Percentiles rank a stretch among this genome's conserved stretches.
phyloP scores from a whole-genome alignment of 441 rosid species.

The Flueggea neowawraea region DNA sequence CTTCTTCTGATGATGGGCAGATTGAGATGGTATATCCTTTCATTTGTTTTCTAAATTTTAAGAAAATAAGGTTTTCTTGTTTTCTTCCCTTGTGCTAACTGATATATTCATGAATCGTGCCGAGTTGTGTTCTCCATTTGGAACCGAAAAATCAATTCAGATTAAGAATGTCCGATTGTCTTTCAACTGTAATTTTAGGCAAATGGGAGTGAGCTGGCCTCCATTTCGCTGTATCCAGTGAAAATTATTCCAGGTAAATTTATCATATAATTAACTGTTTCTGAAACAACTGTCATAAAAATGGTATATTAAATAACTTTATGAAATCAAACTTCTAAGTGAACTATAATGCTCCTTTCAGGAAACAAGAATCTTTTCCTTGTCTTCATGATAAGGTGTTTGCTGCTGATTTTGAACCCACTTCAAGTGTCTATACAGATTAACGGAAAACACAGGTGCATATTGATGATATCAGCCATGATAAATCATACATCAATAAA shows the following conservation, averaged over 20 bases:
- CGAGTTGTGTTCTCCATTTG: too few species aligned
- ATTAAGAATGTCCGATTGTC: slow-evolving; percentile 1
- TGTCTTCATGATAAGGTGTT: slow-evolving; percentile 67
- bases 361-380: slow-evolving; percentile 53
- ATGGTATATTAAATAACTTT: too few species aligned
- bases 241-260: slow-evolving; percentile 42
- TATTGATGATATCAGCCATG: background rate
- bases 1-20: slow-evolving; percentile 39
- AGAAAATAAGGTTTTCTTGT: background rate
- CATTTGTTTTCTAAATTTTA: slow-evolving; percentile 1
- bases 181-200: slow-evolving; percentile 29
- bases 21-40: slow-evolving; percentile 40
- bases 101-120: too few species aligned
- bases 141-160: too few species aligned
- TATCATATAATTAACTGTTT: slow-evolving; percentile 11
- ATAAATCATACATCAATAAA: background rate
- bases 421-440: slow-evolving; percentile 39
- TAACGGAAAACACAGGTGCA: slow-evolving; percentile 61
- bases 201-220: slow-evolving; percentile 62
- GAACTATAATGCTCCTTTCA: slow-evolving; percentile 21
- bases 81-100: too few species aligned
- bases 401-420: slow-evolving; percentile 68
- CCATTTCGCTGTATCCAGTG: slow-evolving; percentile 41
- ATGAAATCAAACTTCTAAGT: slow-evolving; percentile 8
- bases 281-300: background rate